Conservation (phyloP, 495 filamentous ascomycete species). For the Geopyxis carbonaria region DNA sequence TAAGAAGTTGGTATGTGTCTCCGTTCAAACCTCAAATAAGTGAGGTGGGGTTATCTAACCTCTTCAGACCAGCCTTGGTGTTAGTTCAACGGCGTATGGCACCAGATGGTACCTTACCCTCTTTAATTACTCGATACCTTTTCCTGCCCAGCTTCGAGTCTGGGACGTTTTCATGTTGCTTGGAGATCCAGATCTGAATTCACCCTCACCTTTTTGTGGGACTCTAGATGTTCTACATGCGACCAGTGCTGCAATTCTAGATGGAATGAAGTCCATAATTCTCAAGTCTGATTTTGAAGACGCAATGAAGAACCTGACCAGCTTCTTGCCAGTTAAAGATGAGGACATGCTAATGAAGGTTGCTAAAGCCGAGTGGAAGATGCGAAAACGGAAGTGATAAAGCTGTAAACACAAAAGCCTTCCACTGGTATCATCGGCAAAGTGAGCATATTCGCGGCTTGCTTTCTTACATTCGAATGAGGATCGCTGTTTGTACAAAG, state of each 20-base stretch:
- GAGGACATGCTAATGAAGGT: conserved; percentile 92
- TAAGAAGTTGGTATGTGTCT: conserved; percentile 51
- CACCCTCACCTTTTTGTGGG: conserved; percentile 32
- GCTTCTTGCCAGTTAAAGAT: conserved; percentile 88
- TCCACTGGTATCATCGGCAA: too few relatives aligned
- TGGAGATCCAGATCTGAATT: conserved; percentile 38
- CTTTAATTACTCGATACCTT: conserved; percentile 94
- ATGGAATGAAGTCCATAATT: conserved; percentile 77
- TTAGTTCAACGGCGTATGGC: conserved; percentile 80
- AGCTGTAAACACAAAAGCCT: too few relatives aligned
- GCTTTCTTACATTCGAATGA: too few relatives aligned
- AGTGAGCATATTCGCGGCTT: too few relatives aligned
- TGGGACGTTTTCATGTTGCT: conserved; percentile 99
- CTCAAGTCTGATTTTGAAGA: conserved; percentile 94
- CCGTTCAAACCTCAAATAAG: neutral
- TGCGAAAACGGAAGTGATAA: conserved; percentile 28
- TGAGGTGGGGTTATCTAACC: neutral
- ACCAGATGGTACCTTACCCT: conserved; percentile 95
- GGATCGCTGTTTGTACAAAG: too few relatives aligned
- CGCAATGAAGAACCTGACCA: conserved; percentile 92
- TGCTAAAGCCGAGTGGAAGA: conserved; percentile 78
- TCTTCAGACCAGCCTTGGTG: conserved; percentile 33
- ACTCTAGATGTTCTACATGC: conserved; percentile 85
- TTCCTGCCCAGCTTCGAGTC: conserved; percentile 88
- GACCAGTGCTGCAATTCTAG: conserved; percentile 74